Conservation (phyloP, 192 early-diverging fungal species). For the Coemansia sp. region DNA sequence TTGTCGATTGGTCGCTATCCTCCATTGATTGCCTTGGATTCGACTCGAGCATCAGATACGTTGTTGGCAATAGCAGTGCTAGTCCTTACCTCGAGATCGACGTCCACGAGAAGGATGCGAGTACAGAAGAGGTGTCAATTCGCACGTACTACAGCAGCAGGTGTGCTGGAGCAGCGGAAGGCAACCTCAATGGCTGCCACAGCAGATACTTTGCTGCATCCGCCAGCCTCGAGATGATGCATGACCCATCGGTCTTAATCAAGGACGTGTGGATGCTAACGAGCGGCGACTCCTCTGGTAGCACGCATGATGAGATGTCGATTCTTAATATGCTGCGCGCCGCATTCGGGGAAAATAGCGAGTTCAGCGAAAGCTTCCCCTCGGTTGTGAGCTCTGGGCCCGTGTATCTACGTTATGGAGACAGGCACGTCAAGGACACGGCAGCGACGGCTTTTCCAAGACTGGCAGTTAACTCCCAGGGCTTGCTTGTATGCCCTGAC, state of each 20-base stretch:
- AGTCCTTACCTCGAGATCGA: neutral
- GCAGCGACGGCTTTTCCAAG: neutral
- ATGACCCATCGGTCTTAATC: slow-evolving; percentile 4
- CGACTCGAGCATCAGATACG: slow-evolving; percentile 5
- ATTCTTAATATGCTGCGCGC: neutral
- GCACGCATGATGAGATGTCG: neutral
- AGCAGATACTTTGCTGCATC: slow-evolving; percentile 7
- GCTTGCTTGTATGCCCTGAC: no score
- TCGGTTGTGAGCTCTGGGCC: neutral
- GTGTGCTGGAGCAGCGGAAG: neutral
- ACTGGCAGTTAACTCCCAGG: no score
- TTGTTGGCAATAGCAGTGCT: neutral
- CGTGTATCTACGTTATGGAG: neutral
- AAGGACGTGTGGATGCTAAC: slow-evolving; percentile 25
- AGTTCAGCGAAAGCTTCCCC: neutral
- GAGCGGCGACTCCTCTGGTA: slow-evolving; percentile 15
- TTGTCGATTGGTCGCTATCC: slow-evolving; percentile 20
- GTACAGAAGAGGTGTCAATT: neutral
- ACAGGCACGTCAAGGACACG: neutral
- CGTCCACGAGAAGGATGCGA: neutral
- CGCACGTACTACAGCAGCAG: neutral
- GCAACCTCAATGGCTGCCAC: slow-evolving; percentile 1
- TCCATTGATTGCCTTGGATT: slow-evolving; percentile 1
- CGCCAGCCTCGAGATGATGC: neutral
- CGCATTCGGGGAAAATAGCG: neutral